phyloP scores from a whole-genome alignment of 768 basidiomycete species.

The Rhodotorula paludigena region DNA sequence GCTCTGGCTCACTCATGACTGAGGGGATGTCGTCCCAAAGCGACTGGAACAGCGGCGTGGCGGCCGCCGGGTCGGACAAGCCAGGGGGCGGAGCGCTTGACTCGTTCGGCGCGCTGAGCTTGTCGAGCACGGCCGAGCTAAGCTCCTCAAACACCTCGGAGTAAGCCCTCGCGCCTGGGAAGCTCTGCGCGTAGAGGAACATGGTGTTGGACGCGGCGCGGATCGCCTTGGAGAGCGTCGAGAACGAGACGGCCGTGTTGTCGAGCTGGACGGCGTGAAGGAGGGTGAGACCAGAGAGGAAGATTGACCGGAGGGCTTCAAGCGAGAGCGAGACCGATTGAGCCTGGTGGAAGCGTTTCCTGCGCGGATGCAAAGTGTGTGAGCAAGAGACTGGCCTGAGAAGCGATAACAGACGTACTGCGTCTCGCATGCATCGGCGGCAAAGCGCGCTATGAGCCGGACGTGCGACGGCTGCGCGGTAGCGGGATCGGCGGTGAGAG shows the following conservation, averaged over 20 bases:
- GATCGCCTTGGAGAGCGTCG: constrained; percentile 11
- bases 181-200: constrained; percentile 19
- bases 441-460: constrained; percentile 10
- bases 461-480: constrained; percentile 10
- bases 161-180: constrained; percentile 19
- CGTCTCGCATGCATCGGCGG: constrained; percentile 26
- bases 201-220: constrained; percentile 22
- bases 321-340: constrained; percentile 1
- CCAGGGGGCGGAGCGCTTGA: not conserved
- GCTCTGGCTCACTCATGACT: constrained; percentile 22
- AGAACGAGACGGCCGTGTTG: not conserved
- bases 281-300: constrained; percentile 32
- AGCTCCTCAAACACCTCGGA: constrained; percentile 28
- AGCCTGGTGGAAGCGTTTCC: constrained; percentile 30
- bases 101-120: not conserved
- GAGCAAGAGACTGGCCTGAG: not conserved
- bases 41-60: constrained; percentile 13
- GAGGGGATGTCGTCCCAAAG: constrained; percentile 27
- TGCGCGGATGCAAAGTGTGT: not conserved
- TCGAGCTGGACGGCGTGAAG: constrained; percentile 28
- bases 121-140: constrained; percentile 5
- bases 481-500: constrained; percentile 3
- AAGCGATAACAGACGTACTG: constrained; percentile 9
- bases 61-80: not conserved
- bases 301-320: constrained; percentile 27